Conservation (phyloP, 31 red algal genomes). For the Asparagopsis taxiformis region DNA sequence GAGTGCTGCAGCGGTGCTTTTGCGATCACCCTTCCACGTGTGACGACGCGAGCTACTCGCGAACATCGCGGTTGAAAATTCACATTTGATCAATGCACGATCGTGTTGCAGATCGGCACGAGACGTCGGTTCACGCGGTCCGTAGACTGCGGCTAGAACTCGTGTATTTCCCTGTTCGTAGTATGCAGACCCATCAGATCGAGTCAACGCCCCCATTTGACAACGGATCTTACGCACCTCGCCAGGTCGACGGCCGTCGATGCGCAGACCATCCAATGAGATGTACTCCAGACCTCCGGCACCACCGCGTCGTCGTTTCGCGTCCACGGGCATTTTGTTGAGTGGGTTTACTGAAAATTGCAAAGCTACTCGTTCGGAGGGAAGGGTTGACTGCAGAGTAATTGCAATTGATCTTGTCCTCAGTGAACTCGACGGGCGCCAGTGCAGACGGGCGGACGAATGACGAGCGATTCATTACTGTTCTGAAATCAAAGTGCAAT, state of each 20-base stretch:
- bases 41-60: constrained; percentile 13
- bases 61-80: constrained; percentile 42
- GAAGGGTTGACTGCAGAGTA: too few relatives aligned
- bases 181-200: constrained; percentile 64
- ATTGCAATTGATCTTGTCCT: too few relatives aligned
- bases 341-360: too few relatives aligned
- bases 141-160: constrained; percentile 90
- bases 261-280: constrained; percentile 74
- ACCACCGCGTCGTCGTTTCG: constrained; percentile 37
- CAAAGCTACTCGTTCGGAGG: too few relatives aligned
- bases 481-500: too few relatives aligned
- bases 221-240: constrained; percentile 77
- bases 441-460: too few relatives aligned
- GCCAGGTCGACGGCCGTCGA: constrained; percentile 77
- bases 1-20: constrained; percentile 31
- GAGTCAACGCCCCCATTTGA: constrained; percentile 28
- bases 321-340: too few relatives aligned
- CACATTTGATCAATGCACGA: constrained; percentile 25
- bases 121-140: constrained; percentile 59
- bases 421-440: too few relatives aligned
- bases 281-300: constrained; percentile 69
- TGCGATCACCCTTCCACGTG: constrained; percentile 57
- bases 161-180: constrained; percentile 81
- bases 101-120: constrained; percentile 12
- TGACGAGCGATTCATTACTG: too few relatives aligned